These are phyloP conservation scores for Aspergillus japonicus DNA, from an alignment of 2,329 filamentous ascomycete genomes.

Conservation along the genomic window DNA sequence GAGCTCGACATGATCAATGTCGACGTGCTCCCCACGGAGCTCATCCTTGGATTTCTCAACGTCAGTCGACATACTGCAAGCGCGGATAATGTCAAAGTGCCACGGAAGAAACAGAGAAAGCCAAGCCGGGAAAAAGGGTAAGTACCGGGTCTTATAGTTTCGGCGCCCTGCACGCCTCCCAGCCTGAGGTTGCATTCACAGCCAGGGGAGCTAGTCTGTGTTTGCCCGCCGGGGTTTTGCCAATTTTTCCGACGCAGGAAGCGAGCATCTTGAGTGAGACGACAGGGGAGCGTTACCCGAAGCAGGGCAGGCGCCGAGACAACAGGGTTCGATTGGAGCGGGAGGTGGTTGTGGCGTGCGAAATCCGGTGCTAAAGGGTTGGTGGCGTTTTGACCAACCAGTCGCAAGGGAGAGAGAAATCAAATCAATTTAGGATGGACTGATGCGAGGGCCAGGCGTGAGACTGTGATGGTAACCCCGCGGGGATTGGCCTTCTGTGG, in stretches of 20 bases:
- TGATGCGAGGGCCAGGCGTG: background rate
- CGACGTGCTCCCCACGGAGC: conserved; percentile 6
- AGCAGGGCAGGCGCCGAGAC: background rate
- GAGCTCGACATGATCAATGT: conserved; percentile 36
- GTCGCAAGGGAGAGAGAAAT: background rate
- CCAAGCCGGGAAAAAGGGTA: background rate
- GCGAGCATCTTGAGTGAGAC: background rate
- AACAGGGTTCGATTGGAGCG: background rate
- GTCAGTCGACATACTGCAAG: conserved; percentile 2
- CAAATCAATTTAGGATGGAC: background rate
- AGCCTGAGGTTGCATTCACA: background rate
- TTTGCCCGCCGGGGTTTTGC: background rate
- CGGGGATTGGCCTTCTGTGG: background rate
- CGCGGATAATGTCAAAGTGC: background rate
- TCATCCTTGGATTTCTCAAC: background rate
- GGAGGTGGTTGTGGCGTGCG: background rate
- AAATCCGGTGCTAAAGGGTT: background rate
- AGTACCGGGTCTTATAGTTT: background rate
- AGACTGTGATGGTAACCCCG: background rate
- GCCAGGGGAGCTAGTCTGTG: background rate
- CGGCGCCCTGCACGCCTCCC: background rate
- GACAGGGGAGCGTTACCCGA: background rate
- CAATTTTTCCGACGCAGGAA: background rate
- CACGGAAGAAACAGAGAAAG: background rate
- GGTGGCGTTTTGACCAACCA: background rate